Conservation (phyloP, 2,329 filamentous ascomycete species). For the Pseudogymnoascus pannorum region DNA sequence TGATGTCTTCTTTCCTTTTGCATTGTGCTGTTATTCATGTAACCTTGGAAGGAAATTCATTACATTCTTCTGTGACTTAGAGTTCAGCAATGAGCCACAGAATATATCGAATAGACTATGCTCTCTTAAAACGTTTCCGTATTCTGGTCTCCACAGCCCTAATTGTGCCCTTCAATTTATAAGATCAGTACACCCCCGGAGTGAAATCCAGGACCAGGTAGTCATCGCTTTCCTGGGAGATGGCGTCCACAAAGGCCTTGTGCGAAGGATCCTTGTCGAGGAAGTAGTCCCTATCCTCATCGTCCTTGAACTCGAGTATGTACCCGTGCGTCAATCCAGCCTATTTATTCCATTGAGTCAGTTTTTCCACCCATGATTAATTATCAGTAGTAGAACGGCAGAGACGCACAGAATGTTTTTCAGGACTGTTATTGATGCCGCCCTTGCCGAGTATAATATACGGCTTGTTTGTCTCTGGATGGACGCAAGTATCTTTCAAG, state of each 20-base stretch:
- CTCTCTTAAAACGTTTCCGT: no score
- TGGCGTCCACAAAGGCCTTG: constrained; percentile 44
- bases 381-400: no score
- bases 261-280: constrained; percentile 55
- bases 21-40: no score
- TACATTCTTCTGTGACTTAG: no score
- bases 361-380: no score
- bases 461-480: constrained; percentile 48
- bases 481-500: constrained; percentile 51
- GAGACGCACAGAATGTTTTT: constrained; percentile 47
- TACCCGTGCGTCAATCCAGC: constrained; percentile 59
- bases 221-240: constrained; percentile 39
- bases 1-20: no score
- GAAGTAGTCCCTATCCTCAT: constrained; percentile 61
- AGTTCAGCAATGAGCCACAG: no score
- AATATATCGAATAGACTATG: no score
- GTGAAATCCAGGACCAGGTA: constrained; percentile 51
- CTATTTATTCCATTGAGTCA: constrained; percentile 27
- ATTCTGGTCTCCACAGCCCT: no score
- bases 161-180: no score
- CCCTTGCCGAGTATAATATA: constrained; percentile 54
- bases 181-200: constrained; percentile 37
- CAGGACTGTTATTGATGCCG: constrained; percentile 54
- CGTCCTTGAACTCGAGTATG: constrained; percentile 55
- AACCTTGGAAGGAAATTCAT: no score